Evolutionary conservation across 768 basidiomycete species (phyloP), one percentile per base, ranked within the genome.

Genomic region (Kwoniella dendrophila): DNA sequence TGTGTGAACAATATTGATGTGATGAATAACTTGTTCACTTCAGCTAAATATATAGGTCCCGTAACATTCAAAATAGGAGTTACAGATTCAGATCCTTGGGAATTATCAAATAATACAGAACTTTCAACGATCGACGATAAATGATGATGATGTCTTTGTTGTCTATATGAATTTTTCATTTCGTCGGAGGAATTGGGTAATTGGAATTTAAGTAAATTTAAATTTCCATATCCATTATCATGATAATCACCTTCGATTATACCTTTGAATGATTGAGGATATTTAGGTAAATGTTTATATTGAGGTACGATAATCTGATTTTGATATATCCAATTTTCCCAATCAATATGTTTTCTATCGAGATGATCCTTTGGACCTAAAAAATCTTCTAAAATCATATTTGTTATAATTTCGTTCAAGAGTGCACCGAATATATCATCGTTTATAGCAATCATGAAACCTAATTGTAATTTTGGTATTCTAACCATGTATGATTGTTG

Each of bases 391-490:
- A 71, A 22, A 16, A 71, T 59, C 24, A 49, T 8, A 22, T 63
- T 51, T 11, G 8, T 34, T 20, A 63, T 44, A 29, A 51, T 43
- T 14, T 45, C 34, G 10, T 59, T 22, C 11, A 59, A 7, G 12
- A 44, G 18, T 1, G 18, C 6, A 12, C 64, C 64, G 32, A 63
- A 56, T 7, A 48, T 53, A 26, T 54, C 51, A 26, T 76, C 73
- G 56, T 77, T 78, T 30, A 62, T 50, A 30, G 63, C 62, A 27
- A 77, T 56, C 12, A 70, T 59, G 38, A 77, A 18, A 2, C 67
- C 77, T 2, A 74, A 18, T 7, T 61, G 63, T 6, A 54, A n/a
- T 7, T 66, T 61, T 0, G 75, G 77, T n/a, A 75, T 22, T 14
- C 73, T 62, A 4, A 62, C 22, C 20, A 72, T 49, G n/a, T 51